Percentiles rank a stretch among this genome's conserved stretches.
Evolutionary conservation across 495 filamentous ascomycete genomes (phyloP).

Genomic region (Talaromyces stipitatus): DNA sequence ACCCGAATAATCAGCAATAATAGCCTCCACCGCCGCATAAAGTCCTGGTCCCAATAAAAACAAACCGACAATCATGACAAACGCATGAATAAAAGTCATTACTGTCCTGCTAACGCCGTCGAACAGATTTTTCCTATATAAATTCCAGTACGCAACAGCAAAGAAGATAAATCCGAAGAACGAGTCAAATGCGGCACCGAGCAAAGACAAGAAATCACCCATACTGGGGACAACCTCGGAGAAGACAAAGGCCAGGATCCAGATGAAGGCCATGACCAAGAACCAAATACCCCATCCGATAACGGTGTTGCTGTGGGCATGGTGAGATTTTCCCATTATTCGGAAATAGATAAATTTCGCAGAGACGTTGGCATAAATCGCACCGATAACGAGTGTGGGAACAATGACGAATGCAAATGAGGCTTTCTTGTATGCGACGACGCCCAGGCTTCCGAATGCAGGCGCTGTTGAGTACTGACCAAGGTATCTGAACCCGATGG

Average conservation of each 20-base stretch:
- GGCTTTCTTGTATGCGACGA: constrained; percentile 67
- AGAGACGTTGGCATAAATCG: constrained; percentile 79
- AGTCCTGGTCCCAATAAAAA: constrained; percentile 73
- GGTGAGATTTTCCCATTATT: constrained; percentile 64
- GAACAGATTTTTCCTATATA: constrained; percentile 60
- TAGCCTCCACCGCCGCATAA: constrained; percentile 55
- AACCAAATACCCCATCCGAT: constrained; percentile 73
- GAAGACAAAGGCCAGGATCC: constrained; percentile 74
- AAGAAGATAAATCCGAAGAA: constrained; percentile 96
- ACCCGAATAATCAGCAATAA: constrained; percentile 38
- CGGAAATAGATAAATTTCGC: constrained; percentile 84
- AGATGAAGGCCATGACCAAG: constrained; percentile 62
- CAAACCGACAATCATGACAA: constrained; percentile 64
- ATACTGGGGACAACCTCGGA: constrained; percentile 90
- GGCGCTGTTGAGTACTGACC: constrained; percentile 77
- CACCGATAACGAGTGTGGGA: constrained; percentile 80
- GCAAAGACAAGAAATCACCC: constrained; percentile 69
- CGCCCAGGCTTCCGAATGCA: constrained; percentile 71
- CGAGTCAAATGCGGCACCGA: constrained; percentile 85
- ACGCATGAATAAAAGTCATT: constrained; percentile 55
- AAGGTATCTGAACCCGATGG: constrained; percentile 70
- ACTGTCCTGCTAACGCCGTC: constrained; percentile 53
- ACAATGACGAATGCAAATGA: constrained; percentile 90
- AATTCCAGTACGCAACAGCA: constrained; percentile 78
- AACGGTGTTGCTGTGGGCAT: constrained; percentile 72